phyloP scores from a whole-genome alignment of 2,329 filamentous ascomycete species.

The Microascus cirrosus region DNA sequence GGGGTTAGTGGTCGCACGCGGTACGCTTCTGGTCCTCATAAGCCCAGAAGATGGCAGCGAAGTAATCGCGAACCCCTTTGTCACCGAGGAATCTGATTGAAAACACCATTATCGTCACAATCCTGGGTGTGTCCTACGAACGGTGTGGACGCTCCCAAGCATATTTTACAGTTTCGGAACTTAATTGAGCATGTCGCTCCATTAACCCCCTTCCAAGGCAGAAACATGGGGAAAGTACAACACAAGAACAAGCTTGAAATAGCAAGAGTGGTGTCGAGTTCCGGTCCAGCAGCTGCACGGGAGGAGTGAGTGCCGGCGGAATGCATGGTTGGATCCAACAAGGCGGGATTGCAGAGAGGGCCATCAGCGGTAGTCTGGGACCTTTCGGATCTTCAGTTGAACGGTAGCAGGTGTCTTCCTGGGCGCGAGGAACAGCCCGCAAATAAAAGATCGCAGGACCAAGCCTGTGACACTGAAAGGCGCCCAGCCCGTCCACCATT shows the following conservation, averaged over 20 bases:
- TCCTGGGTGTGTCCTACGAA: neutral
- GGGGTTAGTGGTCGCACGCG: constrained; percentile 80
- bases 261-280: neutral
- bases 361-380: neutral
- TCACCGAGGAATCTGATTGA: constrained; percentile 11
- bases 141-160: neutral
- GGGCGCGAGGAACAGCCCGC: neutral
- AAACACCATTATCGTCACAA: neutral
- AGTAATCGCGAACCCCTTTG: constrained; percentile 87
- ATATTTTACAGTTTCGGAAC: neutral
- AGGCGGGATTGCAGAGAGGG: neutral
- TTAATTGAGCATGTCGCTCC: neutral
- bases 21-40: constrained; percentile 85
- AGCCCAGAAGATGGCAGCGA: constrained; percentile 91
- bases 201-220: neutral
- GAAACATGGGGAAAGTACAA: neutral
- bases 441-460: neutral
- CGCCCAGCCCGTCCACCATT: neutral
- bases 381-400: neutral
- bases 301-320: neutral
- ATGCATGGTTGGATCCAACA: neutral
- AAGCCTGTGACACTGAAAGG: neutral
- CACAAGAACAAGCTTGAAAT: neutral
- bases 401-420: neutral
- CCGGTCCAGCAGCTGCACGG: neutral